These are phyloP conservation scores for Colletotrichum sp. DNA, from an alignment of 2,329 filamentous ascomycete genomes.

Conservation along the genomic window DNA sequence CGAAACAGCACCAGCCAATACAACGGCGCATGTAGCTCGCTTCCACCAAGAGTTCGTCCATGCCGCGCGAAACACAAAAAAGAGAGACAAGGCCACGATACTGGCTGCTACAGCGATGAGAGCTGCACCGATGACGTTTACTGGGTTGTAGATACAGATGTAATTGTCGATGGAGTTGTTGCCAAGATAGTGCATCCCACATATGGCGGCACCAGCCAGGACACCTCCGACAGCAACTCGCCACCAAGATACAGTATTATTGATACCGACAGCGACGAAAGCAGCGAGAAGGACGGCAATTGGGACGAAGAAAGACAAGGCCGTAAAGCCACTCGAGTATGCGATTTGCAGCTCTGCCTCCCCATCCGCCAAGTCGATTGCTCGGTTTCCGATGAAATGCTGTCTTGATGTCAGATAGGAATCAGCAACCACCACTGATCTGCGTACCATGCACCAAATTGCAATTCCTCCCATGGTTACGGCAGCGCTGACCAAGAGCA, in stretches of 20 bases:
- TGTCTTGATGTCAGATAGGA: constrained; percentile 45
- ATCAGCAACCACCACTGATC: constrained; percentile 29
- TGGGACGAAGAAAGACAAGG: constrained; percentile 80
- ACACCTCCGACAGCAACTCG: constrained; percentile 68
- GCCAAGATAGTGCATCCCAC: constrained; percentile 89
- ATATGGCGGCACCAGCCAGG: constrained; percentile 76
- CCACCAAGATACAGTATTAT: constrained; percentile 60
- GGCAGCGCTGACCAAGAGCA: constrained; percentile 67
- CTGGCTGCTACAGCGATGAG: constrained; percentile 77
- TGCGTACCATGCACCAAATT: constrained; percentile 72
- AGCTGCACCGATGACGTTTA: constrained; percentile 70
- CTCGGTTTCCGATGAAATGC: constrained; percentile 86
- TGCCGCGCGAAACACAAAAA: constrained; percentile 76
- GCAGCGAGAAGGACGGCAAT: constrained; percentile 76
- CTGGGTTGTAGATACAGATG: constrained; percentile 61
- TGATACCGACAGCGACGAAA: constrained; percentile 71
- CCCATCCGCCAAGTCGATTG: constrained; percentile 73
- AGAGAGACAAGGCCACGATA: constrained; percentile 72
- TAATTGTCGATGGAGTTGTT: constrained; percentile 85
- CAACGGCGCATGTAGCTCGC: constrained; percentile 65
- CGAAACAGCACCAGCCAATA: constrained; percentile 77
- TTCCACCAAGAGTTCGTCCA: constrained; percentile 86
- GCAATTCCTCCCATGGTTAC: constrained; percentile 76
- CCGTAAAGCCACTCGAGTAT: constrained; percentile 75
- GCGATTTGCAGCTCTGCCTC: constrained; percentile 69